Conservation (phyloP, 768 basidiomycete species). For the Rhodosporidiobolus sp. region DNA sequence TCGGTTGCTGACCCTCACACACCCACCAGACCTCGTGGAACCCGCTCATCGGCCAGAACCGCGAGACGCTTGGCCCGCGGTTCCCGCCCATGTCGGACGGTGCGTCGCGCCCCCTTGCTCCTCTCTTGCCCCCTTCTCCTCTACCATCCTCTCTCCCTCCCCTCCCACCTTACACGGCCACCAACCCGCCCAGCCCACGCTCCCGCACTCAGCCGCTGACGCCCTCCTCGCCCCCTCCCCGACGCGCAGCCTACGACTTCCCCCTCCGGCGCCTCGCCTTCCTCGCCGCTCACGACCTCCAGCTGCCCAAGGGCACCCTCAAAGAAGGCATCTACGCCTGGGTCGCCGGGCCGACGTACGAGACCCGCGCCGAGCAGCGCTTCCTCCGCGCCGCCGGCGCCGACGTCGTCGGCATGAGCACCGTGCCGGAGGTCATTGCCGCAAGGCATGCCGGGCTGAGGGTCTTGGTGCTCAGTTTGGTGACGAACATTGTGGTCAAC, state of each 20-base stretch:
- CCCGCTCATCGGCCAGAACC: conserved; percentile 71
- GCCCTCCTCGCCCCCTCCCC: too few relatives aligned
- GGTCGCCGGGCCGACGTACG: conserved; percentile 83
- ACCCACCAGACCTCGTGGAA: conserved; percentile 51
- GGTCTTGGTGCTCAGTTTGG: too few relatives aligned
- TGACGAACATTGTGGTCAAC: conserved; percentile 12
- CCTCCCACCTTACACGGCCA: too few relatives aligned
- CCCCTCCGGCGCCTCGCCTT: conserved; percentile 68
- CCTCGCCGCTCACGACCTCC: conserved; percentile 64
- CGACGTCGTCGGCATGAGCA: conserved; percentile 93
- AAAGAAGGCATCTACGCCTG: conserved; percentile 83
- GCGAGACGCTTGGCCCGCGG: conserved; percentile 59
- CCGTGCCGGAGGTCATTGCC: conserved; percentile 80
- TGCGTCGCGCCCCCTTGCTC: background rate
- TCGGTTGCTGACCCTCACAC: too few relatives aligned
- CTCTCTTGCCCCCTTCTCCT: background rate
- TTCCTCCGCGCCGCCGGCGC: conserved; percentile 71
- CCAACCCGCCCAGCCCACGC: too few relatives aligned
- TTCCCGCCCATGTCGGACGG: conserved; percentile 79
- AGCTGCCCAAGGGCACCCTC: conserved; percentile 58
- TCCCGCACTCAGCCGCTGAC: background rate
- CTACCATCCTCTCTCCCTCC: background rate
- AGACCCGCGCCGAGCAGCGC: conserved; percentile 79
- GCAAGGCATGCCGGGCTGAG: conserved; percentile 49
- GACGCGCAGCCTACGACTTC: conserved; percentile 60